These are phyloP conservation scores for Ustilago loliicola DNA, from an alignment of 1,284 basidiomycete genomes.

Conservation along the genomic window DNA sequence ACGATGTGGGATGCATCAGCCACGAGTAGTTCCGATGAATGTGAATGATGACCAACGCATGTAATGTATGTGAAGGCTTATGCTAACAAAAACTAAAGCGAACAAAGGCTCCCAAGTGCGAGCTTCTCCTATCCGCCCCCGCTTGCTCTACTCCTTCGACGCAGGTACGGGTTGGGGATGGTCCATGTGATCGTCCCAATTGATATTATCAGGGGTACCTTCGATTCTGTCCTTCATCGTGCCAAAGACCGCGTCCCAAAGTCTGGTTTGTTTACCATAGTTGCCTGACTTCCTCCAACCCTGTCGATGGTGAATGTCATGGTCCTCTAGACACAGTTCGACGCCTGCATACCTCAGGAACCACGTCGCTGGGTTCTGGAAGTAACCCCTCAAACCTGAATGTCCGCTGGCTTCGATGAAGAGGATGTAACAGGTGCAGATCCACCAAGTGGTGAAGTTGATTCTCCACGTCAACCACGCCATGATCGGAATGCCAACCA, in stretches of 20 bases:
- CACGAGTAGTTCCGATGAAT: too few species aligned
- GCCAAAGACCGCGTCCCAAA: constrained; percentile 68
- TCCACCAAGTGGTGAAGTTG: constrained; percentile 53
- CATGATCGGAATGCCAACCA: constrained; percentile 56
- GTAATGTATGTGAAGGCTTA: too few species aligned
- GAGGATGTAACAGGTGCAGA: constrained; percentile 35
- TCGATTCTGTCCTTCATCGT: constrained; percentile 62
- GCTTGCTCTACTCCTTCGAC: constrained; percentile 7
- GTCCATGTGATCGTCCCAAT: constrained; percentile 46
- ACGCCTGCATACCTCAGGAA: constrained; percentile 46
- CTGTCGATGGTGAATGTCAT: constrained; percentile 69
- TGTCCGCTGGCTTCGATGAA: constrained; percentile 55
- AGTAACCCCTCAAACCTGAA: constrained; percentile 61
- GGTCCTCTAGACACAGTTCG: constrained; percentile 67
- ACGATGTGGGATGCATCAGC: too few species aligned
- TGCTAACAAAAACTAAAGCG: too few species aligned
- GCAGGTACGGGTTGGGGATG: constrained; percentile 4
- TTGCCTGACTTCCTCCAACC: constrained; percentile 62
- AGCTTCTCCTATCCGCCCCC: too few species aligned
- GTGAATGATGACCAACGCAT: too few species aligned
- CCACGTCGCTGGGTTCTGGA: constrained; percentile 56
- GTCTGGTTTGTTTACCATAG: constrained; percentile 67
- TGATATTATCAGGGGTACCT: constrained; percentile 33
- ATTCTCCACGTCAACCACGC: constrained; percentile 52
- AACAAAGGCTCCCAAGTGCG: too few species aligned